Evolutionary conservation across 768 basidiomycete genomes (phyloP).

Genomic region (Daedaleopsis nitida): DNA sequence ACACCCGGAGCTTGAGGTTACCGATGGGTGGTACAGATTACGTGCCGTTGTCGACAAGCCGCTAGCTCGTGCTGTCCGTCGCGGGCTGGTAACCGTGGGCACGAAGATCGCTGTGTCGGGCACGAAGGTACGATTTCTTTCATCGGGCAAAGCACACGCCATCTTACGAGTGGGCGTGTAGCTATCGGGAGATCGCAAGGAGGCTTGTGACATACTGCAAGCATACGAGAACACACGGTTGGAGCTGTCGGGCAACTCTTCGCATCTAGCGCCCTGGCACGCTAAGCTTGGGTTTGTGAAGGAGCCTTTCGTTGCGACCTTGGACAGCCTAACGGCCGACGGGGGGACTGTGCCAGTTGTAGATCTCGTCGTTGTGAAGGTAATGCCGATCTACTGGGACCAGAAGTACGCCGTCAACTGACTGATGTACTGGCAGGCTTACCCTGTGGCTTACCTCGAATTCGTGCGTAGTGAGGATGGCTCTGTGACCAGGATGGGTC

Average conservation of each 20-base stretch:
- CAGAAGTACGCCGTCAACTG: neutral
- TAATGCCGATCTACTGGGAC: constrained; percentile 24
- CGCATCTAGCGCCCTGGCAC: constrained; percentile 87
- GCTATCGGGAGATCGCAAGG: constrained; percentile 72
- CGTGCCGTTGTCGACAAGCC: constrained; percentile 75
- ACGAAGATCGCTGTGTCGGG: constrained; percentile 82
- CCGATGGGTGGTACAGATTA: constrained; percentile 96
- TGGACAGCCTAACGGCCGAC: constrained; percentile 77
- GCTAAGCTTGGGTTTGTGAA: constrained; percentile 79
- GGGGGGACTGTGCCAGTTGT: constrained; percentile 79
- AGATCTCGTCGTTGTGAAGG: constrained; percentile 74
- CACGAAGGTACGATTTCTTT: constrained; percentile 62
- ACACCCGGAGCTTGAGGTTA: constrained; percentile 79
- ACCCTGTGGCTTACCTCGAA: constrained; percentile 82
- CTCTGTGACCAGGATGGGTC: constrained; percentile 47
- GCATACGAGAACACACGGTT: constrained; percentile 71
- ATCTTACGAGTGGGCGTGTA: constrained; percentile 29
- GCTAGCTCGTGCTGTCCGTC: constrained; percentile 67
- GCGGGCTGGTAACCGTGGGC: constrained; percentile 70
- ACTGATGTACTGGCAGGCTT: constrained; percentile 43
- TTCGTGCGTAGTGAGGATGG: constrained; percentile 51
- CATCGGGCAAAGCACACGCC: neutral
- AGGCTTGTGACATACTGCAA: constrained; percentile 81
- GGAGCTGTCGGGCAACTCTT: constrained; percentile 78
- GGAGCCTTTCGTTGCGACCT: constrained; percentile 68